Percentiles rank a stretch among this genome's conserved stretches.
phyloP scores from a whole-genome alignment of 192 early-diverging fungal genomes.

The Borealophlyctis nickersoniae region DNA sequence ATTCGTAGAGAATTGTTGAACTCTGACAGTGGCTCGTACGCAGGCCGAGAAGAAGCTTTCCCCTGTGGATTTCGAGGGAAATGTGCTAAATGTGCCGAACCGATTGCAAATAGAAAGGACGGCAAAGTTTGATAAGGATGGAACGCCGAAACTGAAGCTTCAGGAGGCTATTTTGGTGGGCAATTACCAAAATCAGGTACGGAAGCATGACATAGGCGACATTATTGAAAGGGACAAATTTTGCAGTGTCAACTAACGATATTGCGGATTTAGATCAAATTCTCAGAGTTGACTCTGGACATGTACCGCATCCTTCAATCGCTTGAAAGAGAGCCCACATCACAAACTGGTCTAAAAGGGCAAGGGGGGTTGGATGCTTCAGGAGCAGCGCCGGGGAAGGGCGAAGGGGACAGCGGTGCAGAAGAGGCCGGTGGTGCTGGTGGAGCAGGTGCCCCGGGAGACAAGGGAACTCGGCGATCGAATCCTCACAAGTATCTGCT shows the following conservation, averaged over 20 bases:
- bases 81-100: conserved; percentile 38
- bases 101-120: conserved; percentile 51
- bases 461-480: conserved; percentile 36
- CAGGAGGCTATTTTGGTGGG: conserved; percentile 97
- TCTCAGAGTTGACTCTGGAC: conserved; percentile 93
- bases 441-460: conserved; percentile 26
- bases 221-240: background rate
- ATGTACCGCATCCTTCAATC: conserved; percentile 95
- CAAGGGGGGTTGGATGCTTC: background rate
- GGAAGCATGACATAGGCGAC: background rate
- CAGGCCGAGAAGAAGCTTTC: conserved; percentile 77
- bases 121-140: conserved; percentile 58
- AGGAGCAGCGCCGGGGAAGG: conserved; percentile 9
- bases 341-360: conserved; percentile 6
- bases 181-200: conserved; percentile 83
- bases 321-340: conserved; percentile 74
- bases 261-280: conserved; percentile 67
- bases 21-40: background rate
- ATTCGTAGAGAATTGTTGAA: background rate
- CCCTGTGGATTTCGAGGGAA: conserved; percentile 54
- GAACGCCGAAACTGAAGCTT: conserved; percentile 55
- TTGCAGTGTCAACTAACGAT: background rate
- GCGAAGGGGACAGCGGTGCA: conserved; percentile 1
- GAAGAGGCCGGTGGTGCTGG: conserved; percentile 47
- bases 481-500: conserved; percentile 94